phyloP scores from a whole-genome alignment of 2,329 filamentous ascomycete species.

The Diplodia mutila region DNA sequence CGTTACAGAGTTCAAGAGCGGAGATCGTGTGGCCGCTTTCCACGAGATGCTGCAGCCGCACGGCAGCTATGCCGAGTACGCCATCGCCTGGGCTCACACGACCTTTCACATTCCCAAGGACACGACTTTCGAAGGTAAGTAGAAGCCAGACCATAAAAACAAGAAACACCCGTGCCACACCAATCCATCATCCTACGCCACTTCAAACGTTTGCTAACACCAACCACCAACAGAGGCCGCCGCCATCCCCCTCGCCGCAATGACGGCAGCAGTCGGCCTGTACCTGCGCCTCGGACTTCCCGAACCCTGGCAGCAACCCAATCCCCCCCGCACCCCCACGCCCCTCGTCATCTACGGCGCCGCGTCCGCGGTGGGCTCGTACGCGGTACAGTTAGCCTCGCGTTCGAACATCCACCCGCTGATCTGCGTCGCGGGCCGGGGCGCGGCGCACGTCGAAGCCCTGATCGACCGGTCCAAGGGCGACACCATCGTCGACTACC shows the following conservation, averaged over 20 bases:
- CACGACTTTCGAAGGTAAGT: slow-evolving; percentile 40
- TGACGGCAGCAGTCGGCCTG: slow-evolving; percentile 59
- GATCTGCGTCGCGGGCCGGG: slow-evolving; percentile 62
- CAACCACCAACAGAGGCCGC: slow-evolving; percentile 49
- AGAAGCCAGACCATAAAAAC: no score
- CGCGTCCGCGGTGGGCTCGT: slow-evolving; percentile 61
- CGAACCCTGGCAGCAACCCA: slow-evolving; percentile 47
- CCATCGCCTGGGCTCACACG: slow-evolving; percentile 46
- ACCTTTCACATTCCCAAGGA: slow-evolving; percentile 49
- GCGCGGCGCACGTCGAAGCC: slow-evolving; percentile 54
- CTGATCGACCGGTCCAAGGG: slow-evolving; percentile 56
- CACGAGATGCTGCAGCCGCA: slow-evolving; percentile 45
- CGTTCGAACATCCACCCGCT: slow-evolving; percentile 63
- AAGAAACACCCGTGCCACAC: no score
- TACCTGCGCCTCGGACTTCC: slow-evolving; percentile 54
- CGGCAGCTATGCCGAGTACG: slow-evolving; percentile 50
- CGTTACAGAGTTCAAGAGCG: slow-evolving; percentile 30
- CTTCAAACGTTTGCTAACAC: neutral
- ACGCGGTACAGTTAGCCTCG: slow-evolving; percentile 60
- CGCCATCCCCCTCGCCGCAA: slow-evolving; percentile 57
- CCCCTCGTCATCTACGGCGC: slow-evolving; percentile 57
- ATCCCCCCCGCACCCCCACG: slow-evolving; percentile 37
- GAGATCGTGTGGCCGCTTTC: slow-evolving; percentile 32
- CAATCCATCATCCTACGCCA: no score
- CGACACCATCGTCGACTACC: slow-evolving; percentile 65